Percentiles rank a stretch among this genome's conserved stretches.
Conservation (phyloP, 371 early-diverging fungal species). For the Furculomyces boomerangus region DNA sequence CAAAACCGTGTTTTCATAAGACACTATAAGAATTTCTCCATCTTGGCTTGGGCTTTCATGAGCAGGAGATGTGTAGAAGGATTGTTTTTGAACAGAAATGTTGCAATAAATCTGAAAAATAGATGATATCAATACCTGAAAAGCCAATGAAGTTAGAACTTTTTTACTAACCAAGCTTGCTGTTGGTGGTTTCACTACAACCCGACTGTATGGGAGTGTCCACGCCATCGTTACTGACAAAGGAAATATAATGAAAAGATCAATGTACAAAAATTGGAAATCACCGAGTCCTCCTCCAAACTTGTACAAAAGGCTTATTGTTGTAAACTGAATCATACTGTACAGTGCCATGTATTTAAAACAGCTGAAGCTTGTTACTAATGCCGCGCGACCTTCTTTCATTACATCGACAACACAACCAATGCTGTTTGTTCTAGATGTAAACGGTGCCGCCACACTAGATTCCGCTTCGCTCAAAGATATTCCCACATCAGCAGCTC, state of each 20-base stretch:
- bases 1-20: slow-evolving; percentile 75
- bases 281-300: slow-evolving; percentile 78
- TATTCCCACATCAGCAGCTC: slow-evolving; percentile 95
- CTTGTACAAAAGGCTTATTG: slow-evolving; percentile 71
- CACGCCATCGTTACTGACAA: slow-evolving; percentile 65
- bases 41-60: slow-evolving; percentile 34
- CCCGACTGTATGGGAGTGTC: slow-evolving; percentile 55
- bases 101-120: slow-evolving; percentile 58
- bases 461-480: slow-evolving; percentile 95
- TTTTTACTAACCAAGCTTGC: slow-evolving; percentile 79
- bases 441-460: slow-evolving; percentile 95
- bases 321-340: slow-evolving; percentile 77
- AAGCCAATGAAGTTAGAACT: slow-evolving; percentile 76
- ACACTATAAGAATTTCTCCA: slow-evolving; percentile 44
- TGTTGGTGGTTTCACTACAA: slow-evolving; percentile 70
- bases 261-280: slow-evolving; percentile 84
- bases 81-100: slow-evolving; percentile 42
- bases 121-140: slow-evolving; percentile 66
- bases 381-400: slow-evolving; percentile 92
- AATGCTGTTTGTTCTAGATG: slow-evolving; percentile 72
- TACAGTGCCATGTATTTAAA: slow-evolving; percentile 96
- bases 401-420: slow-evolving; percentile 64
- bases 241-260: slow-evolving; percentile 75
- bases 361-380: slow-evolving; percentile 92
- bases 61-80: slow-evolving; percentile 38